phyloP scores from a whole-genome alignment of 495 filamentous ascomycete species.

The Thozetella sp. region DNA sequence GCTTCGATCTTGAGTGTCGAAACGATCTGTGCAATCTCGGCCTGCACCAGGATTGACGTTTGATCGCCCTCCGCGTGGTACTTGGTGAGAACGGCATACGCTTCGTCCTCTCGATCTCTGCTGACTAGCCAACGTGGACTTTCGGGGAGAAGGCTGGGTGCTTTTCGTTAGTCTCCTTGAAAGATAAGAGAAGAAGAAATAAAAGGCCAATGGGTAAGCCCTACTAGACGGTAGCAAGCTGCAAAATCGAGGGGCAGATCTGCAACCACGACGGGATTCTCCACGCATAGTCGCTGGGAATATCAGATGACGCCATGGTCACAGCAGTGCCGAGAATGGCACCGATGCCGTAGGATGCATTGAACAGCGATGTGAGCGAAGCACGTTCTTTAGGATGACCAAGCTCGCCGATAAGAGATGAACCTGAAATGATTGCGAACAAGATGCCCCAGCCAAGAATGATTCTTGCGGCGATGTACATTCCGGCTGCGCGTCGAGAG shows the following conservation, averaged over 20 bases:
- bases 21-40: constrained; percentile 46
- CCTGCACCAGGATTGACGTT: constrained; percentile 36
- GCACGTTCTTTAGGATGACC: constrained; percentile 1
- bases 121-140: constrained; percentile 47
- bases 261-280: constrained; percentile 3
- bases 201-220: not conserved
- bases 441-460: constrained; percentile 2
- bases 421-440: not conserved
- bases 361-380: constrained; percentile 1
- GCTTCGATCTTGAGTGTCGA: constrained; percentile 43
- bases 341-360: constrained; percentile 2
- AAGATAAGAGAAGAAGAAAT: not conserved
- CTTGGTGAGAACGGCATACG: constrained; percentile 42
- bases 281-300: constrained; percentile 1
- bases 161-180: not conserved
- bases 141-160: constrained; percentile 29
- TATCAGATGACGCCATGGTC: constrained; percentile 3
- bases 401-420: constrained; percentile 3
- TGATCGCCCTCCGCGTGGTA: constrained; percentile 53
- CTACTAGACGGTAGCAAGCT: constrained; percentile 2
- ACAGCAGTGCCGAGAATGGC: constrained; percentile 2
- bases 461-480: constrained; percentile 2
- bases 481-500: not conserved
- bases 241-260: not conserved
- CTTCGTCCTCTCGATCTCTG: constrained; percentile 46